Conservation (phyloP, 148 eudicot genomes). For the Pouteria glomerata region DNA sequence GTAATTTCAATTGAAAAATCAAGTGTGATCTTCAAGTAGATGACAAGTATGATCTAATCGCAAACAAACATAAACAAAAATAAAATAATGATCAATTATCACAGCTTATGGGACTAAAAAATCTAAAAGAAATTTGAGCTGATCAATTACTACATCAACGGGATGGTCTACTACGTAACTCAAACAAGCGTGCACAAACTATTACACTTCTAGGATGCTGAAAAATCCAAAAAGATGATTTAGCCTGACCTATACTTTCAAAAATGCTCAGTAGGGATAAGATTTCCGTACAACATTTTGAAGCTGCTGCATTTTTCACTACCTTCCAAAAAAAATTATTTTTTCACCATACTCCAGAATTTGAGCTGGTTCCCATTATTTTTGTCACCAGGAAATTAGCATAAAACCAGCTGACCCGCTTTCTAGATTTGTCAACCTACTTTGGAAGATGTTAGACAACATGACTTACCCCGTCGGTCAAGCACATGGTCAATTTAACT, state of each 20-base stretch:
- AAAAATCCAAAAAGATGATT: background rate
- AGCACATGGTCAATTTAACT: background rate
- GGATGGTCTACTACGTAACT: background rate
- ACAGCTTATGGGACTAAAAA: background rate
- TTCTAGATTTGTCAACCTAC: constrained; percentile 1
- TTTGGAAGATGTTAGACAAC: background rate
- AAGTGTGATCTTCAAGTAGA: background rate
- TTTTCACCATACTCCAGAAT: too few relatives aligned
- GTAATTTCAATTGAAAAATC: too few relatives aligned
- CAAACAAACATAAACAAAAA: background rate
- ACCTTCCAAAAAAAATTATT: background rate
- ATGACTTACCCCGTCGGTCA: background rate
- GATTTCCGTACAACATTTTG: background rate
- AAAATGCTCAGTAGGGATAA: background rate
- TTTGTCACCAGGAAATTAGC: background rate
- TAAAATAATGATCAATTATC: background rate
- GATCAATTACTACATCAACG: background rate
- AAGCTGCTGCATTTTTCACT: background rate
- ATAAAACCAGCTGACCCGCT: background rate
- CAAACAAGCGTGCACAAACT: too few relatives aligned
- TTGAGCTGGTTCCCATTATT: background rate
- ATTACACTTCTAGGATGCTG: background rate
- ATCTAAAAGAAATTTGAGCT: background rate
- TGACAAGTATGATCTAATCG: background rate
- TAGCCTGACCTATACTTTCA: background rate